A percentile compares a stretch with the other conserved stretches of the same genome.
Conservation (phyloP, 2,329 filamentous ascomycete genomes). For the Diaporthe sp. region DNA sequence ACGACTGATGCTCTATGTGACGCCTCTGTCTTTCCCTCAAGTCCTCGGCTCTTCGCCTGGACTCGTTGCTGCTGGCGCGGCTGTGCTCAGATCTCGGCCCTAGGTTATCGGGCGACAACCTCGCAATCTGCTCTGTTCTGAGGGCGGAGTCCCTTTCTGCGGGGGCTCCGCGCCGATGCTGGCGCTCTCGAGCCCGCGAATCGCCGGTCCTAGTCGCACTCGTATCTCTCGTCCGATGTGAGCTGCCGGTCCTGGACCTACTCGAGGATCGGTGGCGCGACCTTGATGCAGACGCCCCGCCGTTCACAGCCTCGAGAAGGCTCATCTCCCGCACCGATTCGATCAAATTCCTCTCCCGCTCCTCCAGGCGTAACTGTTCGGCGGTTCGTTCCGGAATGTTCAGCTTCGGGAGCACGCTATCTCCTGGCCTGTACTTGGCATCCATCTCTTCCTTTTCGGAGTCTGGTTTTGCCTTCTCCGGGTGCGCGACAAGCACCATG, state of each 20-base stretch:
- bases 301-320: slow-evolving; percentile 75
- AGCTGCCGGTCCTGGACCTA: slow-evolving; percentile 42
- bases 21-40: slow-evolving; percentile 59
- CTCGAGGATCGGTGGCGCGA: slow-evolving; percentile 45
- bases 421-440: slow-evolving; percentile 83
- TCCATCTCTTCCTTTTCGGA: slow-evolving; percentile 84
- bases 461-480: slow-evolving; percentile 77
- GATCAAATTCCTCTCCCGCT: slow-evolving; percentile 78
- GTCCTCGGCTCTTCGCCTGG: slow-evolving; percentile 57
- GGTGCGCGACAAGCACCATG: slow-evolving; percentile 86
- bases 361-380: slow-evolving; percentile 69
- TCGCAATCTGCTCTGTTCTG: slow-evolving; percentile 53
- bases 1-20: slow-evolving; percentile 90
- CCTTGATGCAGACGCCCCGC: slow-evolving; percentile 50
- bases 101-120: slow-evolving; percentile 55
- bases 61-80: slow-evolving; percentile 60
- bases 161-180: slow-evolving; percentile 48
- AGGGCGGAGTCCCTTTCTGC: slow-evolving; percentile 49
- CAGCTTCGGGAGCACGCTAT: slow-evolving; percentile 80
- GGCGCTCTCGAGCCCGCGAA: slow-evolving; percentile 47
- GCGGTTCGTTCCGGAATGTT: slow-evolving; percentile 64
- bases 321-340: slow-evolving; percentile 82
- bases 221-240: slow-evolving; percentile 44
- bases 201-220: slow-evolving; percentile 51
- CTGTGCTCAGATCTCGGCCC: slow-evolving; percentile 51